Percentiles rank a stretch among this genome's conserved stretches.
phyloP scores from a whole-genome alignment of 768 basidiomycete species.

The Pulveroboletus ravenelii region DNA sequence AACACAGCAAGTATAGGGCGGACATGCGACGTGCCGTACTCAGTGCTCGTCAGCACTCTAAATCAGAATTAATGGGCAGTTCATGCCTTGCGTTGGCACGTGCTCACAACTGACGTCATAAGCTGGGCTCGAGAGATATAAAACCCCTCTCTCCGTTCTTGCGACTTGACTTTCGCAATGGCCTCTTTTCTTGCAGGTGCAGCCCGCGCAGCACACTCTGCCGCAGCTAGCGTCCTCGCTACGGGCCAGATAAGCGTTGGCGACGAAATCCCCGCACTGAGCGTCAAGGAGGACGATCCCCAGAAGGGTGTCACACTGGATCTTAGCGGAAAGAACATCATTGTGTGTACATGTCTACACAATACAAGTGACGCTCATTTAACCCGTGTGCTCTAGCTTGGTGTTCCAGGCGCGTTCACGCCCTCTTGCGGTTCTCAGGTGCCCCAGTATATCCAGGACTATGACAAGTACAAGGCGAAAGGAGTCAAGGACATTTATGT shows the following conservation, averaged over 20 bases:
- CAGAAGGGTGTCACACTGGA: conserved; percentile 39
- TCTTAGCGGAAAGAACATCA: conserved; percentile 56
- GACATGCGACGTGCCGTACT: background rate
- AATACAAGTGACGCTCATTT: background rate
- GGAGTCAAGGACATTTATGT: conserved; percentile 70
- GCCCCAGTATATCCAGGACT: conserved; percentile 59
- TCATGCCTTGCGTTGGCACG: background rate
- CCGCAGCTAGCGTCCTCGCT: conserved; percentile 46
- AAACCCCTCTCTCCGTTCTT: background rate
- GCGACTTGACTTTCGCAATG: conserved; percentile 32
- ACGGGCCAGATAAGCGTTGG: conserved; percentile 38
- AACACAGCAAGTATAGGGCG: conserved; percentile 6
- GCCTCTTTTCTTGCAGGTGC: conserved; percentile 43
- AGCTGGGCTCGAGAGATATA: background rate
- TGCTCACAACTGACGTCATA: background rate
- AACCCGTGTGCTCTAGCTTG: conserved; percentile 41
- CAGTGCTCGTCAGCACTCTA: too few relatives aligned
- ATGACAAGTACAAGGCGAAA: conserved; percentile 69
- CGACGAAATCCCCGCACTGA: conserved; percentile 42
- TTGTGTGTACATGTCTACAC: conserved; percentile 40
- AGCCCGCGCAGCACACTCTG: conserved; percentile 50
- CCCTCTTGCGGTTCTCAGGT: conserved; percentile 65
- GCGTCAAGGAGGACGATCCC: conserved; percentile 58
- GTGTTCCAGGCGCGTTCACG: conserved; percentile 76
- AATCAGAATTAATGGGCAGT: too few relatives aligned